A percentile compares a stretch with the other conserved stretches of the same genome.
Evolutionary conservation across 176 grass and related monocot genomes (phyloP).

Genomic region (Carex pumila): DNA sequence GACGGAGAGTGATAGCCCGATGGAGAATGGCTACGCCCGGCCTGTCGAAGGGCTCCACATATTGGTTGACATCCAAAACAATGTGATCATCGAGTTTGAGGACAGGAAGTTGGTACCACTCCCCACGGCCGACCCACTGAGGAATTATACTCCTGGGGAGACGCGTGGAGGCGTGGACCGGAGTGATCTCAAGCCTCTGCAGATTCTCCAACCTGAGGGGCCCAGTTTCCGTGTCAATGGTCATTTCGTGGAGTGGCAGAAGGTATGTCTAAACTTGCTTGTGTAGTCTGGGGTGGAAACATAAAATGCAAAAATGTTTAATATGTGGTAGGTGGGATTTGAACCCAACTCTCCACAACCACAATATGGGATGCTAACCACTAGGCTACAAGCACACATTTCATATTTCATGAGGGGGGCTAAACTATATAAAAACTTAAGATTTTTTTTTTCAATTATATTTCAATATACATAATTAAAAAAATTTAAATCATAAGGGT

Average conservation of each 20-base stretch:
- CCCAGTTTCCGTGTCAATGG: constrained; percentile 98
- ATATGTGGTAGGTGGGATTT: no score
- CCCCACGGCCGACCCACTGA: constrained; percentile 82
- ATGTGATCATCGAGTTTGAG: constrained; percentile 86
- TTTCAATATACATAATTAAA: no score
- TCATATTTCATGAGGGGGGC: no score
- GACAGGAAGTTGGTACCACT: constrained; percentile 91
- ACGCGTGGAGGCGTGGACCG: constrained; percentile 90
- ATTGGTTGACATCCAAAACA: constrained; percentile 95
- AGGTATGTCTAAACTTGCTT: constrained; percentile 35
- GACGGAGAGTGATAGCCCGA: constrained; percentile 95
- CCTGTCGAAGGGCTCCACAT: constrained; percentile 92
- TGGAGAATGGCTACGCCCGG: constrained; percentile 99
- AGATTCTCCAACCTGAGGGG: constrained; percentile 90
- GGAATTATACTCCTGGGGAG: constrained; percentile 97
- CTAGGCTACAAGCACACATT: no score
- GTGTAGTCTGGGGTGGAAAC: not conserved
- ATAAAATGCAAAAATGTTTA: no score
- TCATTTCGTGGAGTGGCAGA: constrained; percentile 97
- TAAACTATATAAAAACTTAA: no score
- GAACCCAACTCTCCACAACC: no score
- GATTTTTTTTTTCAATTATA: no score
- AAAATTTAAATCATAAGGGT: no score
- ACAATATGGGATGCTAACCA: no score
- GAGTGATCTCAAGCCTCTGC: constrained; percentile 87